phyloP scores from a whole-genome alignment of 129 eudicot species.

The Chrysanthemum makinoi region DNA sequence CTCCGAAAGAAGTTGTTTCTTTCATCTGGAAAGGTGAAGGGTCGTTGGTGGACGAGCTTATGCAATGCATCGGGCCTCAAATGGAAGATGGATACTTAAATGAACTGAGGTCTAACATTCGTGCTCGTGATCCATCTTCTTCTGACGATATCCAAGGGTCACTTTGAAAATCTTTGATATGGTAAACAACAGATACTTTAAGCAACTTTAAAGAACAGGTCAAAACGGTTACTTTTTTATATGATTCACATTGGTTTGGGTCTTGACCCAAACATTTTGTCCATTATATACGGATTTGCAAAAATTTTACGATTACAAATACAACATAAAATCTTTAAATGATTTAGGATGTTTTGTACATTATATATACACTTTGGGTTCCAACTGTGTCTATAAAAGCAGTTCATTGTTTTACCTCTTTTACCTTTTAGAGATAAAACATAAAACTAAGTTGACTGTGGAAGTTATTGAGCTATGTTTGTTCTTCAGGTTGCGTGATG shows the following conservation, averaged over 20 bases:
- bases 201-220: neutral
- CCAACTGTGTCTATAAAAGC: neutral
- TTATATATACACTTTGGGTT: too few relatives aligned
- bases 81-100: constrained; percentile 57
- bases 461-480: constrained; percentile 3
- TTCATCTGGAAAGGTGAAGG: constrained; percentile 89
- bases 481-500: constrained; percentile 86
- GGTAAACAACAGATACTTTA: constrained; percentile 41
- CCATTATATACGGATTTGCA: neutral
- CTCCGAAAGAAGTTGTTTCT: constrained; percentile 69
- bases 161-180: constrained; percentile 73
- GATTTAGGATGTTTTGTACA: neutral
- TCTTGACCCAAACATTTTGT: too few relatives aligned
- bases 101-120: constrained; percentile 63
- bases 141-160: constrained; percentile 56
- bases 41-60: constrained; percentile 78
- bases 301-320: neutral
- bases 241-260: too few relatives aligned
- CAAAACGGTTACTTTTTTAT: neutral
- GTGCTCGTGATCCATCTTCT: constrained; percentile 76
- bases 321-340: neutral
- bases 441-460: neutral
- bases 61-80: constrained; percentile 79
- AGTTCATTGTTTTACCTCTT: neutral
- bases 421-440: neutral